These are phyloP conservation scores for Stagonosporopsis cucurbitacearum DNA, from an alignment of 2,329 filamentous ascomycete genomes.

Conservation along the genomic window DNA sequence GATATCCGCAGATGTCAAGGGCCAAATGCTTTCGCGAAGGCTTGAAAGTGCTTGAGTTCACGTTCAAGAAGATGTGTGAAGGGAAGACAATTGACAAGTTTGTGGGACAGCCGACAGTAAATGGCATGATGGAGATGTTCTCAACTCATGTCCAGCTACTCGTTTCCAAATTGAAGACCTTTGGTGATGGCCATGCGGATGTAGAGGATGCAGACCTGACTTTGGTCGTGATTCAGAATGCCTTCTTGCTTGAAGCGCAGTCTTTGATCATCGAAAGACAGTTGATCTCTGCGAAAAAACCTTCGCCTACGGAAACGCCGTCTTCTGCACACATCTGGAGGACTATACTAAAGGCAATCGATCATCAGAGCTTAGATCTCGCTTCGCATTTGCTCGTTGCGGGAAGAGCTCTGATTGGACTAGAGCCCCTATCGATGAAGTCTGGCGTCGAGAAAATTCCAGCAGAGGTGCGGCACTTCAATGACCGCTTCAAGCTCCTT, in stretches of 20 bases:
- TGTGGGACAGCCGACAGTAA: conserved; percentile 50
- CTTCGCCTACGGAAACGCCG: conserved; percentile 69
- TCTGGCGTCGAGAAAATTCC: conserved; percentile 49
- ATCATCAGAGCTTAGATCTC: conserved; percentile 71
- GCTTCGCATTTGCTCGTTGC: conserved; percentile 76
- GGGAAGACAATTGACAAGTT: conserved; percentile 43
- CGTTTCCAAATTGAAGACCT: conserved; percentile 41
- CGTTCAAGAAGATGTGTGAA: conserved; percentile 44
- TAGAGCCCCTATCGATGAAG: conserved; percentile 70
- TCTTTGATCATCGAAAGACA: conserved; percentile 72
- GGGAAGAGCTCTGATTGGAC: conserved; percentile 71
- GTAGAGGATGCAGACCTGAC: conserved; percentile 55
- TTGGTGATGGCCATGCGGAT: conserved; percentile 31
- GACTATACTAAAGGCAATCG: conserved; percentile 71
- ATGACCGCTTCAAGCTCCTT: conserved; percentile 70
- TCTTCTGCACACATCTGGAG: conserved; percentile 82
- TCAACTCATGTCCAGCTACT: conserved; percentile 61
- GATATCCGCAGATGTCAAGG: conserved; percentile 64
- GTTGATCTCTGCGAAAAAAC: conserved; percentile 65
- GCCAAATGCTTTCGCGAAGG: conserved; percentile 70
- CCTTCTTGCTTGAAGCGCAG: conserved; percentile 73
- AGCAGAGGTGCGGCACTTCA: conserved; percentile 74
- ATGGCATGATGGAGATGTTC: conserved; percentile 70
- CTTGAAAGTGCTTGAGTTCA: conserved; percentile 44
- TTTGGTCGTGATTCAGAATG: conserved; percentile 69